These are phyloP conservation scores for Exidia glandulosa DNA, from an alignment of 768 basidiomycete genomes.

Conservation along the genomic window DNA sequence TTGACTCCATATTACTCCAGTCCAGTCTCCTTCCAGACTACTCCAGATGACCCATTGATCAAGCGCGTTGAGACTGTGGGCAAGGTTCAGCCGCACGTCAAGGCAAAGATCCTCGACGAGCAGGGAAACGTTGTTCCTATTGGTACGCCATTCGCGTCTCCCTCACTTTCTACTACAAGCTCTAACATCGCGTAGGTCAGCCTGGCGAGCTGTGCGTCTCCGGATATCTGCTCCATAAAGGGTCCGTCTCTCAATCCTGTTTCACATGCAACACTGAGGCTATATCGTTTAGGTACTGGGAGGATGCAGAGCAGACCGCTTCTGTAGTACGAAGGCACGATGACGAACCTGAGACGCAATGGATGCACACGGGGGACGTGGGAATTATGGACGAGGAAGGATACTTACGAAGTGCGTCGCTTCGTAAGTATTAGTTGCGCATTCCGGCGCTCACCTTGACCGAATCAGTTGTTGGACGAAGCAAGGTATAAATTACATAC, in stretches of 20 bases:
- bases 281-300: constrained; percentile 64
- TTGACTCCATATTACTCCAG: constrained; percentile 21
- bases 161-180: neutral
- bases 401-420: constrained; percentile 52
- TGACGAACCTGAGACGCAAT: constrained; percentile 24
- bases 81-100: constrained; percentile 62
- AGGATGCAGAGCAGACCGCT: constrained; percentile 55
- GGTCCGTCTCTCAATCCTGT: constrained; percentile 28
- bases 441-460: too few relatives aligned
- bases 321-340: constrained; percentile 42
- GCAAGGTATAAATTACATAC: constrained; percentile 40
- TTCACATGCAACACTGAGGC: neutral
- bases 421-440: too few relatives aligned
- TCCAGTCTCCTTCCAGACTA: constrained; percentile 78
- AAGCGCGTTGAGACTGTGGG: constrained; percentile 81
- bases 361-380: constrained; percentile 82
- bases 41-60: constrained; percentile 50
- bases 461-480: constrained; percentile 73
- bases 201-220: constrained; percentile 64
- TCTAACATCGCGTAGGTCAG: constrained; percentile 13
- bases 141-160: constrained; percentile 21
- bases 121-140: constrained; percentile 57
- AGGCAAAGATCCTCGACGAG: constrained; percentile 55
- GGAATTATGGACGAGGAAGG: constrained; percentile 75
- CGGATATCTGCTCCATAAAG: constrained; percentile 73